Conservation (phyloP, 2,329 filamentous ascomycete species). For the Sphaerostilbella broomeana region DNA sequence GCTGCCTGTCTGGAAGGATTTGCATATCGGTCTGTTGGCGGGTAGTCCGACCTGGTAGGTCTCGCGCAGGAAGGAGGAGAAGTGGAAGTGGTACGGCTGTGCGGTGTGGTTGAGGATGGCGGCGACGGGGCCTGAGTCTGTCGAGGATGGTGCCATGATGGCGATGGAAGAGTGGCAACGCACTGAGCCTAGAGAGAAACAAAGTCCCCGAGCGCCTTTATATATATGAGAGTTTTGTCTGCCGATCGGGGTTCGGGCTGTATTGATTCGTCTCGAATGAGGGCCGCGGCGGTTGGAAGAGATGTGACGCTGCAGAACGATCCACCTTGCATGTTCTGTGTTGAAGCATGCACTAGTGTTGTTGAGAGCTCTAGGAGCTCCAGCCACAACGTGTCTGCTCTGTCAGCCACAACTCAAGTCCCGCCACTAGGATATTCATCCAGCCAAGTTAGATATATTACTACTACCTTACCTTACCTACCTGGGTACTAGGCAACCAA, state of each 20-base stretch:
- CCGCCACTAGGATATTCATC: not conserved
- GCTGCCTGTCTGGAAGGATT: constrained; percentile 76
- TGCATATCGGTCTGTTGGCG: constrained; percentile 73
- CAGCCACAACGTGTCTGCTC: constrained; percentile 11
- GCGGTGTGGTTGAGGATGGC: constrained; percentile 52
- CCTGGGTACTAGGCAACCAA: too few relatives aligned
- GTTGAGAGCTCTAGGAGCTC: constrained; percentile 7
- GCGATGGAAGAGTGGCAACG: too few relatives aligned
- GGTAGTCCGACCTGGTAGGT: constrained; percentile 82
- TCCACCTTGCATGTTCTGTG: too few relatives aligned
- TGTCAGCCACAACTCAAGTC: constrained; percentile 13
- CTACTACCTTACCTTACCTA: too few relatives aligned
- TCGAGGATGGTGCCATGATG: too few relatives aligned
- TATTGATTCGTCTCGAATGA: too few relatives aligned
- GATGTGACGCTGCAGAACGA: too few relatives aligned
- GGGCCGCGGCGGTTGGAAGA: not conserved
- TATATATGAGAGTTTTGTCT: too few relatives aligned
- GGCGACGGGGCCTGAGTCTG: constrained; percentile 24
- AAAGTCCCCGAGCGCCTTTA: too few relatives aligned
- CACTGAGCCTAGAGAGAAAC: too few relatives aligned
- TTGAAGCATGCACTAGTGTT: constrained; percentile 7
- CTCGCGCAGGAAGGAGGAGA: constrained; percentile 75
- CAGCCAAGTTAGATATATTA: too few relatives aligned
- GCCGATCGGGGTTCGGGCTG: too few relatives aligned
- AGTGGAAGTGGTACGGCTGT: constrained; percentile 65